phyloP scores from a whole-genome alignment of 106 monocot genomes.

The Dendrobium officinale region DNA sequence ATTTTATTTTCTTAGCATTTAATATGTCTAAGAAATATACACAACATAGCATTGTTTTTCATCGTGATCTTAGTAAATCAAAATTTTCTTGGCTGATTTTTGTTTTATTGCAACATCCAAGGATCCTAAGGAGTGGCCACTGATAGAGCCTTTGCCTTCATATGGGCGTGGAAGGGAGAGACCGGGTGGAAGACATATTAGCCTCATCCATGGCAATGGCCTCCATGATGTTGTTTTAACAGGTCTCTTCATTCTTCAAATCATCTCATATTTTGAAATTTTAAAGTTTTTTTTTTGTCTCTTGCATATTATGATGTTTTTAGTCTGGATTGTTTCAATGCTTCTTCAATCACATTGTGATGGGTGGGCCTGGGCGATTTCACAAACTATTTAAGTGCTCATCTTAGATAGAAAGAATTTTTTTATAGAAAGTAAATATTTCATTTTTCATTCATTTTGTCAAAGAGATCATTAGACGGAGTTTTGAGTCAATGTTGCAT shows the following conservation, averaged over 20 bases:
- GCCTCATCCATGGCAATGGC: constrained; percentile 81
- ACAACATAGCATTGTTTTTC: neutral
- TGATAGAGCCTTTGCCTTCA: constrained; percentile 82
- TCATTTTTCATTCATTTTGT: too few species aligned
- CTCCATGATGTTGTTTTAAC: constrained; percentile 71
- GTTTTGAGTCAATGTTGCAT: too few species aligned
- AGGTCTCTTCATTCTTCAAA: constrained; percentile 33
- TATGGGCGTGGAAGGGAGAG: constrained; percentile 95
- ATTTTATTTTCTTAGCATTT: too few species aligned
- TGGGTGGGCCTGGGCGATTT: too few species aligned
- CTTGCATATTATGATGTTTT: too few species aligned
- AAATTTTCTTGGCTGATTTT: neutral
- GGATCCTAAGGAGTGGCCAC: constrained; percentile 80
- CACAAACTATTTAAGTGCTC: too few species aligned
- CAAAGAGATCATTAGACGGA: too few species aligned
- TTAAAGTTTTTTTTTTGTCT: too few species aligned
- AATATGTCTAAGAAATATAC: neutral
- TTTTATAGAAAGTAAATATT: too few species aligned
- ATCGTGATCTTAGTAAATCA: neutral
- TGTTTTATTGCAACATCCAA: constrained; percentile 11
- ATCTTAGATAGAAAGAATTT: too few species aligned
- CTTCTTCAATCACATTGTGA: too few species aligned
- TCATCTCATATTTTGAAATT: neutral
- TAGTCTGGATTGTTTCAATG: too few species aligned
- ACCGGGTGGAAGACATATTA: constrained; percentile 68